Conservation (phyloP, 176 grass and related monocot genomes). For the Aechmea fasciata region DNA sequence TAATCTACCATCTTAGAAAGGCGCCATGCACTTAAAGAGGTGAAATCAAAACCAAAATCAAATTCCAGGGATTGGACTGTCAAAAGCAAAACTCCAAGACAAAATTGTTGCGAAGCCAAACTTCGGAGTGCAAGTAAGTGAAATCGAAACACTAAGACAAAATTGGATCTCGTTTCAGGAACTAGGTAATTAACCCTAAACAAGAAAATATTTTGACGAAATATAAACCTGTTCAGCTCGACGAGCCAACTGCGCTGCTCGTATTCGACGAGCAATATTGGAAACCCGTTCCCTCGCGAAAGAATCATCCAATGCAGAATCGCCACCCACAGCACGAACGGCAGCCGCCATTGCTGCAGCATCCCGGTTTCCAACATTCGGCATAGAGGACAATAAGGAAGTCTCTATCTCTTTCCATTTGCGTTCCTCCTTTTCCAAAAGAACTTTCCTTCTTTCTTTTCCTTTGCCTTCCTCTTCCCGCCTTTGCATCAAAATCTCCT, state of each 20-base stretch:
- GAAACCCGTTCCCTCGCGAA: constrained; percentile 93
- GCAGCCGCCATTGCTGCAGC: constrained; percentile 99
- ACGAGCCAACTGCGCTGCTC: constrained; percentile 68
- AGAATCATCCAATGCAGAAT: constrained; percentile 83
- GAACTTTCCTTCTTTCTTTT: constrained; percentile 87
- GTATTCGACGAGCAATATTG: constrained; percentile 72
- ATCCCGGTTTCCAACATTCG: constrained; percentile 92
- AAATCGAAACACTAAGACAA: too few relatives aligned
- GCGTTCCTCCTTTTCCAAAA: constrained; percentile 90
- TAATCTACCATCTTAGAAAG: too few relatives aligned
- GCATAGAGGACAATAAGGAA: constrained; percentile 84
- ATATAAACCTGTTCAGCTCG: constrained; percentile 75
- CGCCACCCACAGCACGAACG: constrained; percentile 87
- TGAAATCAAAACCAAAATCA: too few relatives aligned
- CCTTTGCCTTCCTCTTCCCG: constrained; percentile 98
- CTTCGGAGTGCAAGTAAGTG: too few relatives aligned
- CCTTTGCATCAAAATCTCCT: constrained; percentile 93
- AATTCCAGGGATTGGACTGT: too few relatives aligned
- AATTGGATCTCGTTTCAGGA: too few relatives aligned
- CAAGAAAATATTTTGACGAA: neutral
- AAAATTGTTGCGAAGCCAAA: too few relatives aligned
- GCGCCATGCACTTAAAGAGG: too few relatives aligned
- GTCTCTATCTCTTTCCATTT: constrained; percentile 99
- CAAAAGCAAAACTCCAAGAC: too few relatives aligned
- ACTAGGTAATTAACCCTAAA: too few relatives aligned